These are phyloP conservation scores for Candida insectorum DNA, from an alignment of 805 yeast genomes.

Conservation along the genomic window DNA sequence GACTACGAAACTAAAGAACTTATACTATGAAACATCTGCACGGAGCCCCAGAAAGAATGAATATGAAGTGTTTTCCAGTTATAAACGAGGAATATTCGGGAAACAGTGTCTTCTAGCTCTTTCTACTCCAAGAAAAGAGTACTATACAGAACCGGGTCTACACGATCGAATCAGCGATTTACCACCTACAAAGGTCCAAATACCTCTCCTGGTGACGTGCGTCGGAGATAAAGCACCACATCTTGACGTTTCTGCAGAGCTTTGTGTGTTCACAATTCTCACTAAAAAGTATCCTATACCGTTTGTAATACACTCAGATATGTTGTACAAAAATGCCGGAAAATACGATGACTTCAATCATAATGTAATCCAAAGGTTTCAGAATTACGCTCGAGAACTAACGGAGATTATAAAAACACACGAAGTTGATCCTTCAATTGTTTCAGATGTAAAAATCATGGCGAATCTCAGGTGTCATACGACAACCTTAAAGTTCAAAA, in stretches of 20 bases:
- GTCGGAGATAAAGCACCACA: too few species aligned
- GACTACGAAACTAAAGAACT: constrained; percentile 27
- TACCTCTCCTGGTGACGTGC: too few species aligned
- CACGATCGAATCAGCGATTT: constrained; percentile 7
- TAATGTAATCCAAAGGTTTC: constrained; percentile 30
- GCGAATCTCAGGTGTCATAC: too few species aligned
- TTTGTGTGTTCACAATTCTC: constrained; percentile 27
- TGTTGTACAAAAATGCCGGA: constrained; percentile 29
- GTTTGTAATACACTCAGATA: constrained; percentile 31
- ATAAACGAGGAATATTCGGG: constrained; percentile 26
- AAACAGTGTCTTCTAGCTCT: constrained; percentile 34
- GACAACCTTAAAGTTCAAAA: too few species aligned
- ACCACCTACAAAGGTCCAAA: constrained; percentile 3
- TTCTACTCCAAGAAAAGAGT: constrained; percentile 28
- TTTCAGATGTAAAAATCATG: too few species aligned
- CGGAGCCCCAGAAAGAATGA: constrained; percentile 9
- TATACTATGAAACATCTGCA: constrained; percentile 16
- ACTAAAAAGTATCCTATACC: constrained; percentile 33
- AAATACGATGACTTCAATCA: constrained; percentile 29
- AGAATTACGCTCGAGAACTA: constrained; percentile 26
- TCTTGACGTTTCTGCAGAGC: constrained; percentile 22
- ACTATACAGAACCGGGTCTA: constrained; percentile 13
- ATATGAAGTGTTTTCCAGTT: constrained; percentile 30
- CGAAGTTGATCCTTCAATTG: too few species aligned
- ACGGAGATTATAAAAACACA: constrained; percentile 20